Conservation (phyloP, 305 asterid species). For the Andrographis paniculata region DNA sequence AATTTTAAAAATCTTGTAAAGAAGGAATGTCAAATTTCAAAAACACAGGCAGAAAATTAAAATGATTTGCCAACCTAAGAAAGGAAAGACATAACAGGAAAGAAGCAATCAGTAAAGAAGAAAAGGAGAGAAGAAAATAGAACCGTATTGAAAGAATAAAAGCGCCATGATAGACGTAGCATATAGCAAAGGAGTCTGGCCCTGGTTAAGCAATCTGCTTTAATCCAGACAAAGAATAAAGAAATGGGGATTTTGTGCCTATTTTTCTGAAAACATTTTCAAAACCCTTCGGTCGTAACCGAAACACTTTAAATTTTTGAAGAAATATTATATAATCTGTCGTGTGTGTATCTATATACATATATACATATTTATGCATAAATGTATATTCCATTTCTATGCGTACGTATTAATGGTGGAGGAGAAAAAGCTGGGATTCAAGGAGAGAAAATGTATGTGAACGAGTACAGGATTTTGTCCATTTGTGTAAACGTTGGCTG, state of each 20-base stretch:
- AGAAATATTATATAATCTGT: no score
- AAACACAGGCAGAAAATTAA: no score
- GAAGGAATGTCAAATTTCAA: no score
- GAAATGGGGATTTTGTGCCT: conserved; percentile 23
- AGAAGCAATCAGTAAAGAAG: not conserved
- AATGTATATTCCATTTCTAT: no score
- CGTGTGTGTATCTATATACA: no score
- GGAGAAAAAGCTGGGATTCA: conserved; percentile 10
- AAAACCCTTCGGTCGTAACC: not conserved
- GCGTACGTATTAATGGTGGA: conserved; percentile 3
- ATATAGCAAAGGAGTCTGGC: no score
- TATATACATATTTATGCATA: no score
- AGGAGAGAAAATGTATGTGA: conserved; percentile 20
- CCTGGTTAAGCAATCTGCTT: conserved; percentile 13
- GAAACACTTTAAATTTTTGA: no score
- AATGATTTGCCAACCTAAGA: not conserved
- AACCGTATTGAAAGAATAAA: not conserved
- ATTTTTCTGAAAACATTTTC: conserved; percentile 38
- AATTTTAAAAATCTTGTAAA: no score
- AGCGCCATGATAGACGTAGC: no score
- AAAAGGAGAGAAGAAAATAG: conserved; percentile 1
- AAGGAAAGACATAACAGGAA: not conserved
- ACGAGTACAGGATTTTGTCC: conserved; percentile 3
- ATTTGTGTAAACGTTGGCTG: conserved; percentile 43
- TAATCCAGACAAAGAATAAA: conserved; percentile 19